Conservation (phyloP, 176 grass and related monocot species). For the Oryza officinalis region DNA sequence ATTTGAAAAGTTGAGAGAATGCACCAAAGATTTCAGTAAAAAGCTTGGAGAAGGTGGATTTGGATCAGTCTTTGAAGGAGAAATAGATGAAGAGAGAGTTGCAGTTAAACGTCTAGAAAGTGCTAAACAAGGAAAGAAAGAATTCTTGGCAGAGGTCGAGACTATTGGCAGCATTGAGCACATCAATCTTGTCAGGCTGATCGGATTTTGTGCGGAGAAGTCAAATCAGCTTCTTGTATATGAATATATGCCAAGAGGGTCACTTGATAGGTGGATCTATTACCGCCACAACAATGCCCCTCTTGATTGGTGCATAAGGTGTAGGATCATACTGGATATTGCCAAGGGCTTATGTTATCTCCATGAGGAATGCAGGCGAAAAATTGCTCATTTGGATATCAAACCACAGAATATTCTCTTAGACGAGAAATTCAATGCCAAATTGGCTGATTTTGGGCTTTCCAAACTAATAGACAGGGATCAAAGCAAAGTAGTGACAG, state of each 20-base stretch:
- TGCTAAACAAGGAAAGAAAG: conserved; percentile 35
- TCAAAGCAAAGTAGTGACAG: conserved; percentile 41
- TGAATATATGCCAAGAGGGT: conserved; percentile 39
- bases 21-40: conserved; percentile 36
- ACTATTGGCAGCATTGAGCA: conserved; percentile 36
- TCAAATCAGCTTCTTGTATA: conserved; percentile 33
- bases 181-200: conserved; percentile 38
- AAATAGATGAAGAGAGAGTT: conserved; percentile 28
- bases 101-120: conserved; percentile 39
- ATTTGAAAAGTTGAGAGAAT: conserved; percentile 15
- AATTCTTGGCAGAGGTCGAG: conserved; percentile 37
- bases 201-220: conserved; percentile 35
- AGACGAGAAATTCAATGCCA: conserved; percentile 36
- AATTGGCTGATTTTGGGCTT: conserved; percentile 28
- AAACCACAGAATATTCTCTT: conserved; percentile 37
- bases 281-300: conserved; percentile 7
- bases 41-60: conserved; percentile 47
- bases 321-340: conserved; percentile 26
- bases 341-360: conserved; percentile 42
- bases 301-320: conserved; percentile 32
- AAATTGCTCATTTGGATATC: conserved; percentile 44
- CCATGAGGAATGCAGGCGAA: conserved; percentile 32
- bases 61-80: conserved; percentile 39
- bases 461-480: conserved; percentile 41
- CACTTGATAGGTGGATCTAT: conserved; percentile 42